Evolutionary conservation across 306 rosid species (phyloP), one percentile per base, ranked within the genome.

Genomic region (Lathyrus tuberosus): DNA sequence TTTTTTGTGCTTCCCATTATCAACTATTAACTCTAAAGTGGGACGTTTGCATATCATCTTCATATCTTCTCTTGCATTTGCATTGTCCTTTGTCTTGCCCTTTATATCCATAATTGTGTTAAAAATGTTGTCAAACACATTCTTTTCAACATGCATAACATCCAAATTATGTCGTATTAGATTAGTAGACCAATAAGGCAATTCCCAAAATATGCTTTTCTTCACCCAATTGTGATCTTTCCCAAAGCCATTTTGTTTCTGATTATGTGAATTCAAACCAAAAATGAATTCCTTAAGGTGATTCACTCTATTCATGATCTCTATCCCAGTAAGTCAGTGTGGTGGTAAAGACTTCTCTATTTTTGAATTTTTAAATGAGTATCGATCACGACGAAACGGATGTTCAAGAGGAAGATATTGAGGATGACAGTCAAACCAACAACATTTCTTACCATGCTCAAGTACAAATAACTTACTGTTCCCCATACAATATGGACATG

Each of bases 401-500:
- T 37, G 68, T 3, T 41, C 35, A 60, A 35, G 18, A 60, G 65
- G 26, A 35, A 60, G 26, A 35, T 33, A 35, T 13, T 15, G 20
- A 2, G 5, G 24, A 18, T 62, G 51, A 9, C 33, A 54, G 28
- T 54, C 35, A 54, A 54, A 54, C 37, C 61, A 54, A 14, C 61
- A 54, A 54, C 61, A 54, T 62, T 62, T 62, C 9, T 31, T 41
- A 38, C 51, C 68, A 9, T 40, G 49, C 33, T 38, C 2, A 8
- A 64, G 8, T 42, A 0, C 6, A 64, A 66, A 66, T 30, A 59
- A 46, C 11, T 42, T 47, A 8, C 0, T 47, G 1, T 46, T 14
- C 26, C 10, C 30, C 42, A 66, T 66, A 15, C 71, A 66, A 66
- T 61, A 28, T 1, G 43, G 28, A 66, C 40, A 66, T 46, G 59